phyloP scores from a whole-genome alignment of 352 stramenopile genomes.

The Phytophthora crassamura region DNA sequence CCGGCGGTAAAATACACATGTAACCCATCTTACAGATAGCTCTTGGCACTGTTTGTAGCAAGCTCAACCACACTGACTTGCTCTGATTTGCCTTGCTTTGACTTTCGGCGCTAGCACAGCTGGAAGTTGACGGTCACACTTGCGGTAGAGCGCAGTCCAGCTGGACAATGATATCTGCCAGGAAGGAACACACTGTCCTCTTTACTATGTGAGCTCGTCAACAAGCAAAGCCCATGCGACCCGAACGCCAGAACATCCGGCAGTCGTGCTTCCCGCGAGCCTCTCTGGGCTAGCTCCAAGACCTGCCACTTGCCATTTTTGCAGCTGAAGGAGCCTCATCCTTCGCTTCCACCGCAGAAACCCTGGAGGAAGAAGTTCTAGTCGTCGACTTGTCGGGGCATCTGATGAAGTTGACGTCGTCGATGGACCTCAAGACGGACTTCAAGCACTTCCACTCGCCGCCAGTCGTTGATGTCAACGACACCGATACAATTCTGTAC shows the following conservation, averaged over 20 bases:
- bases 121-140: not conserved
- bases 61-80: constrained; percentile 3
- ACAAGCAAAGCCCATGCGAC: constrained; percentile 28
- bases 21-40: constrained; percentile 4
- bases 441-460: constrained; percentile 29
- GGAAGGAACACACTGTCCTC: constrained; percentile 7
- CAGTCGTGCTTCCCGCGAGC: not conserved
- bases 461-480: constrained; percentile 15
- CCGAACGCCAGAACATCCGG: constrained; percentile 14
- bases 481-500: constrained; percentile 5
- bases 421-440: constrained; percentile 22
- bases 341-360: not conserved
- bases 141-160: constrained; percentile 20
- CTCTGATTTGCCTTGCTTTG: constrained; percentile 2
- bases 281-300: too few species aligned
- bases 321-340: constrained; percentile 14
- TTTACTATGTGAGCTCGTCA: constrained; percentile 17
- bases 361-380: constrained; percentile 28
- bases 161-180: constrained; percentile 21
- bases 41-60: constrained; percentile 6
- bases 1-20: not conserved
- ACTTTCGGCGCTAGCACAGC: not conserved
- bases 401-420: constrained; percentile 18
- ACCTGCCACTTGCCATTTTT: constrained; percentile 11
- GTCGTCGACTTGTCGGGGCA: constrained; percentile 28